A percentile compares a stretch with the other conserved stretches of the same genome.
Conservation (phyloP, 2,329 filamentous ascomycete species). For the Zymoseptoria passerinii region DNA sequence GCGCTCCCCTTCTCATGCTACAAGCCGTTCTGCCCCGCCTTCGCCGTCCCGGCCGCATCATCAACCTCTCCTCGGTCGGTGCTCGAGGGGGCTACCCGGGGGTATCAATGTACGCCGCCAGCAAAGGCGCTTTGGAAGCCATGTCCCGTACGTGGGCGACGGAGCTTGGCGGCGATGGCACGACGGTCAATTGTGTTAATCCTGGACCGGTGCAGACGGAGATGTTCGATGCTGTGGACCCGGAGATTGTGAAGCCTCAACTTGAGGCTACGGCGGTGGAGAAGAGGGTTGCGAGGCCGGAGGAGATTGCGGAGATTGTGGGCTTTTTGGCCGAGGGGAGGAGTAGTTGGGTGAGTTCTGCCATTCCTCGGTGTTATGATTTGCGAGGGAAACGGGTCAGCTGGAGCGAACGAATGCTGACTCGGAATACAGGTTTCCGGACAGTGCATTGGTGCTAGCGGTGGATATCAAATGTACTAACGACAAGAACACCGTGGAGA, state of each 20-base stretch:
- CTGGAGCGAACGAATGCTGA: too few species aligned
- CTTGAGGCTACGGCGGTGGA: constrained; percentile 45
- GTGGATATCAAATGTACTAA: constrained; percentile 32
- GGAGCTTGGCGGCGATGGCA: constrained; percentile 49
- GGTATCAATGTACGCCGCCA: constrained; percentile 46
- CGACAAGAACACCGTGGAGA: too few species aligned
- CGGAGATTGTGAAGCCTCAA: constrained; percentile 43
- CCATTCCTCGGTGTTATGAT: too few species aligned
- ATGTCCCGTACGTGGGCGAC: constrained; percentile 52
- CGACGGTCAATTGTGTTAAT: constrained; percentile 54
- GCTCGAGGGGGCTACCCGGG: constrained; percentile 40
- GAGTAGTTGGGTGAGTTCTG: constrained; percentile 20
- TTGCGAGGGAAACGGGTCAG: too few species aligned
- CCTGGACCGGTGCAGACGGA: constrained; percentile 53
- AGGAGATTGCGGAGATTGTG: constrained; percentile 51
- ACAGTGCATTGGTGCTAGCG: constrained; percentile 49
- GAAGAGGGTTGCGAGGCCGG: constrained; percentile 43
- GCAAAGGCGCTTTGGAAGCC: constrained; percentile 53
- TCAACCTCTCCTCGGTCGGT: constrained; percentile 52
- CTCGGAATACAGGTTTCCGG: constrained; percentile 34
- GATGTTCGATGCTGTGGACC: constrained; percentile 47
- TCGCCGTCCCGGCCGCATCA: constrained; percentile 41
- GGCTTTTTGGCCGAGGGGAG: constrained; percentile 43
- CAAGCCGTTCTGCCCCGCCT: constrained; percentile 48
- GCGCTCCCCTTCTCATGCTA: constrained; percentile 46